These are phyloP conservation scores for Lachancea nothofagi DNA, from an alignment of 805 yeast genomes.

Conservation along the genomic window DNA sequence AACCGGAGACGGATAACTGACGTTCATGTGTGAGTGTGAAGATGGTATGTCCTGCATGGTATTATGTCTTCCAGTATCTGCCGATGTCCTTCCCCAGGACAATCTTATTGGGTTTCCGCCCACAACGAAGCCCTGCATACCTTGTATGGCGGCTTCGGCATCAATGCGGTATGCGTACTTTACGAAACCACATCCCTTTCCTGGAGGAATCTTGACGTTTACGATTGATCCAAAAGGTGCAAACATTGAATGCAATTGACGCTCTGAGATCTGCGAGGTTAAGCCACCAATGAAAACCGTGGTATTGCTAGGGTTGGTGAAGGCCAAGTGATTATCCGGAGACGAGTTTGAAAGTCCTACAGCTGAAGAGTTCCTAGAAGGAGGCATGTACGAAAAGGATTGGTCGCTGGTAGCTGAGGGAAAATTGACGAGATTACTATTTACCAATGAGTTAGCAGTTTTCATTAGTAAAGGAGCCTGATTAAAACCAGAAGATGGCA, in stretches of 20 bases:
- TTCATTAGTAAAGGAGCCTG: slow-evolving; percentile 10
- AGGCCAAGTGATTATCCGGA: neutral
- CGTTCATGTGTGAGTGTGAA: neutral
- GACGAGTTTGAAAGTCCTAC: neutral
- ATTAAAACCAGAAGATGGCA: neutral
- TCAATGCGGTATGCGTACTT: slow-evolving; percentile 60
- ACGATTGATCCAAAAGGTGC: slow-evolving; percentile 68
- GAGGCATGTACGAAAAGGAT: neutral
- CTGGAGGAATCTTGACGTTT: slow-evolving; percentile 70
- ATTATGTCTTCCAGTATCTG: slow-evolving; percentile 4
- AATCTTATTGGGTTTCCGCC: slow-evolving; percentile 70
- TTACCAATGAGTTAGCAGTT: slow-evolving; percentile 11
- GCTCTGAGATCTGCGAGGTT: slow-evolving; percentile 52
- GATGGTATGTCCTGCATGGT: slow-evolving; percentile 6
- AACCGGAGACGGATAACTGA: slow-evolving; percentile 1
- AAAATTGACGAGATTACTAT: slow-evolving; percentile 3
- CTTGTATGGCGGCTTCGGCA: slow-evolving; percentile 72
- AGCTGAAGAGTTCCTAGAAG: neutral
- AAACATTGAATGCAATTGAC: slow-evolving; percentile 54
- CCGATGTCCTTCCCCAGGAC: slow-evolving; percentile 59
- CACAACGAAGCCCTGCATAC: slow-evolving; percentile 73
- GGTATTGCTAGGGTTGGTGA: slow-evolving; percentile 32
- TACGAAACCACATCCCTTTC: slow-evolving; percentile 77
- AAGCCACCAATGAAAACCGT: slow-evolving; percentile 78
- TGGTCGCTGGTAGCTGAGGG: neutral